Evolutionary conservation across 2,329 filamentous ascomycete genomes (phyloP).

Genomic region (Colletotrichum sp.): DNA sequence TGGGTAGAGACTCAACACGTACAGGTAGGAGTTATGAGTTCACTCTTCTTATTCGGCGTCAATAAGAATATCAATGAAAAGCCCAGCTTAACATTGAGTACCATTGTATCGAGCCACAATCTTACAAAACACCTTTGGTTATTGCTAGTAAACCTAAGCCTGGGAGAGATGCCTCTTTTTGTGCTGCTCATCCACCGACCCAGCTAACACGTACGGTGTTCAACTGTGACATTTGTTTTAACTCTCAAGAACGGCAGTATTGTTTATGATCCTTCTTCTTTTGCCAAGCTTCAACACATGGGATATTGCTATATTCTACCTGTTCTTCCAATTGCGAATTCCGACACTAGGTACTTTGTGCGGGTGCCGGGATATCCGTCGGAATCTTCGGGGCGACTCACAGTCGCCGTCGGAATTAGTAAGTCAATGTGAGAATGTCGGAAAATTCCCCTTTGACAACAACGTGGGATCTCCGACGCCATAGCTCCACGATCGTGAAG

Average conservation of each 20-base stretch:
- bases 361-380: not conserved
- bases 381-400: not conserved
- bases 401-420: not conserved
- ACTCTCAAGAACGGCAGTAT: not conserved
- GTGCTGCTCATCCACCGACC: not conserved
- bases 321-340: not conserved
- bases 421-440: not conserved
- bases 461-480: not conserved
- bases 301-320: not conserved
- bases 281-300: not conserved
- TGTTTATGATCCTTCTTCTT: not conserved
- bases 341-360: not conserved
- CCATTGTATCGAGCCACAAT: not conserved
- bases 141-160: not conserved
- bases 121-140: not conserved
- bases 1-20: too few species aligned
- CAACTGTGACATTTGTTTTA: too few species aligned
- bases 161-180: not conserved
- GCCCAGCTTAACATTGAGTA: not conserved
- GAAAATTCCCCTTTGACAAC: not conserved
- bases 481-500: not conserved
- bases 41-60: not conserved
- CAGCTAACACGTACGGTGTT: not conserved
- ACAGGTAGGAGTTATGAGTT: not conserved
- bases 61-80: not conserved